These are phyloP conservation scores for Phytopythium mirpurense DNA, from an alignment of 352 stramenopile species.

Conservation along the genomic window DNA sequence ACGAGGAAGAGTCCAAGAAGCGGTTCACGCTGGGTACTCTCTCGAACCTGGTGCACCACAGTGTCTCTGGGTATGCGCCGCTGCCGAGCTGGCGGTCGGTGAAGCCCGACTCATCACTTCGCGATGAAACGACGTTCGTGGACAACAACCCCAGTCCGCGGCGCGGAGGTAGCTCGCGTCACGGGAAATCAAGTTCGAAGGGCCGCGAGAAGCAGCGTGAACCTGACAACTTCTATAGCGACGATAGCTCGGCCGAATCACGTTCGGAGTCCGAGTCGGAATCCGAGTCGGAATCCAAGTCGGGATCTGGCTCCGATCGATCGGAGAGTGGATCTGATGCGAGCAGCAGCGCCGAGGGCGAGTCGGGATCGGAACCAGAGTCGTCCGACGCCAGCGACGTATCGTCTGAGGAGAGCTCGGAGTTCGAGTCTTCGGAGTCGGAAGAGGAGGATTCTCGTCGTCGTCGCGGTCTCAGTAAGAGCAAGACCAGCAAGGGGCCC, in stretches of 20 bases:
- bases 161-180: constrained; percentile 13
- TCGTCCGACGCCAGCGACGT: constrained; percentile 28
- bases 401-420: constrained; percentile 32
- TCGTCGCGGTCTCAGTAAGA: constrained; percentile 19
- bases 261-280: constrained; percentile 23
- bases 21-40: constrained; percentile 86
- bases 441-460: constrained; percentile 39
- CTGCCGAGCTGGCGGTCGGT: constrained; percentile 69
- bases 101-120: constrained; percentile 63
- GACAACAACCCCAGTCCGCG: constrained; percentile 22
- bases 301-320: constrained; percentile 18
- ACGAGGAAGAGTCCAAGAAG: constrained; percentile 63
- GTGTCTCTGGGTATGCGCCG: constrained; percentile 72
- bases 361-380: constrained; percentile 22
- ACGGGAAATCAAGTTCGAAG: constrained; percentile 26
- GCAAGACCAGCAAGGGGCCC: constrained; percentile 25
- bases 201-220: constrained; percentile 15
- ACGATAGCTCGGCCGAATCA: constrained; percentile 30
- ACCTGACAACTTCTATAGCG: constrained; percentile 63
- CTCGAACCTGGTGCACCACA: constrained; percentile 83
- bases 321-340: constrained; percentile 33
- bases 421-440: constrained; percentile 36
- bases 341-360: constrained; percentile 24
- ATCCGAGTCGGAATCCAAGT: constrained; percentile 26
- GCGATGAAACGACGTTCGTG: constrained; percentile 60